Evolutionary conservation across 2,329 filamentous ascomycete species (phyloP), one percentile per base, ranked within the genome.

Genomic region (Penicillium capsulatum): DNA sequence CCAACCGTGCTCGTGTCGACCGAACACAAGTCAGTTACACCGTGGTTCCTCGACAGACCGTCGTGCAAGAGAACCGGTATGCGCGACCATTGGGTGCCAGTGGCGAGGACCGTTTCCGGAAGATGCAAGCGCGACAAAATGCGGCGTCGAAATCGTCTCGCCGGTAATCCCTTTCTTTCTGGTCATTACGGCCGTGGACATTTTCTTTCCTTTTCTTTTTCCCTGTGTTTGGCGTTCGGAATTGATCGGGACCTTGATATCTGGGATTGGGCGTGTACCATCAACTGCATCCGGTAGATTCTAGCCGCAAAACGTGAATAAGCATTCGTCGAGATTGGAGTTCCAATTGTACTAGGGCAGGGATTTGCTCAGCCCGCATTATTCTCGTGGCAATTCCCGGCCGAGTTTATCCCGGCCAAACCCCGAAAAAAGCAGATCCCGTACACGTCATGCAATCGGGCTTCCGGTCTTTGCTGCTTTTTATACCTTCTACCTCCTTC

Each of bases 1-100:
- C 70, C 48, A 80, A 81, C 51, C 72, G 80, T 53, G 79, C 79
- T 20, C 71, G 78, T 42, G 71, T 77, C 47, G 74, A 81, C 48
- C 70, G 71, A 32, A 74, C 73, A n/a, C 69, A 77, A 24, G 75
- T 75, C 34, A 80, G 73, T 15, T 83, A 83, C 58, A 79, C 72
- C 4, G 73, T 83, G 49, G 79, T 78, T 33, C 80, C 80, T n/a
- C 75, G 73, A 57, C 78, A 72, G 58, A 78, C 73, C 31, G 60
- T 69, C 35, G 58, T 69, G 10, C 60, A 63, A 34, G 65, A 69
- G 42, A 69, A 63, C 51, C 67, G 65, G 40, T 72, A 68, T 53
- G 65, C 69, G 7, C 65, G 68, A 45, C 68, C 69, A 10, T 38
- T 71, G 46, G 70, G 69, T 34, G 60, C 67, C 33, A 70, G 68